Base-by-base conservation (phyloP, 2,329 filamentous ascomycete genomes). In the Macroventuria anomochaeta region DNA sequence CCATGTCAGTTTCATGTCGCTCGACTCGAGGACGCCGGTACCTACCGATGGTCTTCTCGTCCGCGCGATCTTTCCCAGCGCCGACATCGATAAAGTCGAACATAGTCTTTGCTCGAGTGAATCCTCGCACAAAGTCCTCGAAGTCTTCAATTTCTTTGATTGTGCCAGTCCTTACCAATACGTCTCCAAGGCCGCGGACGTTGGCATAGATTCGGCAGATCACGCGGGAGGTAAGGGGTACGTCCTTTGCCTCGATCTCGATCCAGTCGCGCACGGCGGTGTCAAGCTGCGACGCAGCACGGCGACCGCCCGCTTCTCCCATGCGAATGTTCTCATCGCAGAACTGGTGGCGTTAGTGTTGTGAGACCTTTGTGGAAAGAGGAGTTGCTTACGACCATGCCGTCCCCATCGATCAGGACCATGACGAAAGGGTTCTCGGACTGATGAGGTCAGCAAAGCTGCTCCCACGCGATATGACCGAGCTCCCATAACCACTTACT, bases 371-470 rank as follows among this genome's bases (percentile, higher is more conserved):
- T 18, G 15, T 21, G 56, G 33, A 59, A 53, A 1, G 2, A 26
- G 2, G 12, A 1, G 13, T 3, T 7, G 34, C 61, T 54, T 20
- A 63, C 63, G 57, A 85, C 77, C 69, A 83, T 79, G 37, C 78
- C 80, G 58, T 84, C 81, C 33, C 81, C 83, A 60, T 85, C 83
- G 41, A 85, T 75, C 29, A 85, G 72, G 26, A 83, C 75, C 13
- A 83, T 68, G 33, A 85, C 74, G 59, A 82, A 85, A 4, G 81
- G 78, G 68, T 84, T 80, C 3, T 60, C 60, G 15, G 52, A 43
- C 53, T 56, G 28, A 15, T 7, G n/a, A 38, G 13, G n/a, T 61
- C 3, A 55, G 57, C 7, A 13, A 31, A 21, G 20, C 28, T 7
- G 15, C 13, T 3, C 12, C 6, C 7, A 3, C 1, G 15, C 12